Percentiles rank a stretch among this genome's conserved stretches.
Conservation (phyloP, 345 rosid genomes). For the Moricandia moricandioides region DNA sequence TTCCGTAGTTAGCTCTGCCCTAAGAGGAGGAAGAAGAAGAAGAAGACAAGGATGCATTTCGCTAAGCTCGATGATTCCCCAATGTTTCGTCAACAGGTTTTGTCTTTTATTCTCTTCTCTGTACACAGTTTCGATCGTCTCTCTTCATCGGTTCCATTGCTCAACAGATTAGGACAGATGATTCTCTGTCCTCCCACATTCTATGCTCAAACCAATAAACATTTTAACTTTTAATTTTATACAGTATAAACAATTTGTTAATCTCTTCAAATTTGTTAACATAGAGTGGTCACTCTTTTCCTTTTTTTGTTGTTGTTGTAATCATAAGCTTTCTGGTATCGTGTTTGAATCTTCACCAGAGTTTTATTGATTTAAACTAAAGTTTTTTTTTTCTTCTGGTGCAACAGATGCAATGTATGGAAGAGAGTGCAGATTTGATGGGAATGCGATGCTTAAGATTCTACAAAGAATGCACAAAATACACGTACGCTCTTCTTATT, state of each 20-base stretch:
- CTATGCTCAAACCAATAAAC: not conserved
- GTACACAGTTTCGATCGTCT: not conserved
- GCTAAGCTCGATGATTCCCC: constrained; percentile 82
- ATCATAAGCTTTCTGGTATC: not conserved
- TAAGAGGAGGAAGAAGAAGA: not conserved
- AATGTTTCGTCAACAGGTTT: constrained; percentile 83
- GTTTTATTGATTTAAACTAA: not conserved
- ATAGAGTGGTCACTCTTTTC: not conserved
- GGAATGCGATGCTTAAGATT: constrained; percentile 56
- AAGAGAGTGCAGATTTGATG: constrained; percentile 61
- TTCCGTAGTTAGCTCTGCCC: no score
- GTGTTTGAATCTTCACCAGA: not conserved
- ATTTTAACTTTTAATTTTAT: no score
- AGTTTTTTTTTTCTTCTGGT: constrained; percentile 7
- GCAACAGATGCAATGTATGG: constrained; percentile 57
- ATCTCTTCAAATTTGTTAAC: no score
- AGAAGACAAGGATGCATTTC: constrained; percentile 47
- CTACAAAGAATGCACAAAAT: constrained; percentile 65
- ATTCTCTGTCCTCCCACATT: not conserved
- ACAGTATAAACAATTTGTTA: no score
- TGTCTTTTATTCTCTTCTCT: not conserved
- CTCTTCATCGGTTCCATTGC: not conserved
- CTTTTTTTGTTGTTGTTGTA: not conserved
- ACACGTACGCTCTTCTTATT: constrained; percentile 44
- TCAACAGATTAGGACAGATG: not conserved